Base-by-base conservation (phyloP, 164 flowering plant species). In the Saururus chinensis region DNA sequence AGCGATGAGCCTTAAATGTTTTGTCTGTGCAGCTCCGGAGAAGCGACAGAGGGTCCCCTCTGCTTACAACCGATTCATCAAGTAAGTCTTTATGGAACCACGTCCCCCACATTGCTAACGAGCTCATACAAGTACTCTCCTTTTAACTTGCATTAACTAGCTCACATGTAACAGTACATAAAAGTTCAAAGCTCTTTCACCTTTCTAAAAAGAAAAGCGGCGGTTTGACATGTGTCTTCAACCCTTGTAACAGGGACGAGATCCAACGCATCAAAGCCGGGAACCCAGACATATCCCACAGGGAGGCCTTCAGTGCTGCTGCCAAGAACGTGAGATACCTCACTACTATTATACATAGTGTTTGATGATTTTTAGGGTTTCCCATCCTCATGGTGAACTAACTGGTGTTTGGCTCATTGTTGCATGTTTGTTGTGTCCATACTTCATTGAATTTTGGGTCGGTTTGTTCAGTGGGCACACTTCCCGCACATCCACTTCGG, bases 31-130 rank as follows among this genome's bases (percentile, higher is more conserved):
- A 93, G 99, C 96, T 66, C 99, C 97, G 70, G 99, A 93, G 84
- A 93, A 93, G 83, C 75, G 97, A 80, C 99, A 90, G 83, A 86
- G 99, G 84, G 96, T 93, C 70, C 99, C 99, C 49, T 93, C 99
- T 59, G 99, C 97, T 55, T 93, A 93, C 80, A 93, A 93, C 77
- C 85, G 95, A 55, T 93, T 93, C 81, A 93, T 93, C 83, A 93
- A 90, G 99, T 93, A 66, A 77, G 95, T 74, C 61, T 51, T 56
- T 56, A 58, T 56, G 59, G 6, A 30, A n/a, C n/a, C n/a, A n/a
- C n/a, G n/a, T n/a, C n/a, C n/a, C n/a, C 37, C 37, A 30, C 37
- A 30, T 30, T 30, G 6, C 37, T 30, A 30, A 2, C n/a, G n/a
- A 30, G 14, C 23, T 22, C 13, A 30, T 23, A 25, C 30, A 4